phyloP scores from a whole-genome alignment of 2,329 filamentous ascomycete genomes.

The Colletotrichum ledebouriae region DNA sequence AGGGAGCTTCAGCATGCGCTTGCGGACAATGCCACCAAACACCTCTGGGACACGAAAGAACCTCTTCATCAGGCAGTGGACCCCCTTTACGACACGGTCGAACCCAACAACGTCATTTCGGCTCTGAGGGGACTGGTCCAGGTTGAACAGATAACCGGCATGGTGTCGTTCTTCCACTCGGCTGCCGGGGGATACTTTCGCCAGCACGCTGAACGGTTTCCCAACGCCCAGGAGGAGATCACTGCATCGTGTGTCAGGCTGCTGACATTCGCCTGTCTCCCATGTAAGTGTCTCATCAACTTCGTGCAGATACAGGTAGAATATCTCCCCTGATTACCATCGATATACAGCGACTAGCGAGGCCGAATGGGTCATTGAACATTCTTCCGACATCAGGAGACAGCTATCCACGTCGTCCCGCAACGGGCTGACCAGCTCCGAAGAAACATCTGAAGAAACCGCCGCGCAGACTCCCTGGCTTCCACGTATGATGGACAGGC shows the following conservation, averaged over 20 bases:
- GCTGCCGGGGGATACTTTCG: neutral
- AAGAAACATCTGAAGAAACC: neutral
- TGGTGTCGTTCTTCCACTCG: conserved; percentile 1
- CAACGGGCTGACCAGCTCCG: neutral
- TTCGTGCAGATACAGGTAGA: no score
- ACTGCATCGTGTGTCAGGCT: neutral
- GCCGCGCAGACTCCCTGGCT: neutral
- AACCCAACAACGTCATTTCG: neutral
- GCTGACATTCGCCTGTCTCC: neutral
- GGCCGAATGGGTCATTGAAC: conserved; percentile 4
- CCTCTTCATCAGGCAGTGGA: neutral
- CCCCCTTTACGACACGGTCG: conserved; percentile 1
- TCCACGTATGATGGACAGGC: conserved; percentile 2
- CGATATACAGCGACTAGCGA: neutral
- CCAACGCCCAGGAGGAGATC: neutral
- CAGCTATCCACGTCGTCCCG: neutral
- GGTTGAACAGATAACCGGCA: neutral
- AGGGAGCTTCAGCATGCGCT: neutral
- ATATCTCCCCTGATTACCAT: neutral
- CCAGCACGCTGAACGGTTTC: neutral
- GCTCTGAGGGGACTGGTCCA: neutral
- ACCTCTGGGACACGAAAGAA: neutral
- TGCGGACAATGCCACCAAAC: neutral
- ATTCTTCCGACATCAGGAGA: neutral
- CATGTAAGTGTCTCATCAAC: neutral